A percentile compares a stretch with the other conserved stretches of the same genome.
phyloP scores from a whole-genome alignment of 2,329 filamentous ascomycete species.

The Byssoonygena ceratinophila region DNA sequence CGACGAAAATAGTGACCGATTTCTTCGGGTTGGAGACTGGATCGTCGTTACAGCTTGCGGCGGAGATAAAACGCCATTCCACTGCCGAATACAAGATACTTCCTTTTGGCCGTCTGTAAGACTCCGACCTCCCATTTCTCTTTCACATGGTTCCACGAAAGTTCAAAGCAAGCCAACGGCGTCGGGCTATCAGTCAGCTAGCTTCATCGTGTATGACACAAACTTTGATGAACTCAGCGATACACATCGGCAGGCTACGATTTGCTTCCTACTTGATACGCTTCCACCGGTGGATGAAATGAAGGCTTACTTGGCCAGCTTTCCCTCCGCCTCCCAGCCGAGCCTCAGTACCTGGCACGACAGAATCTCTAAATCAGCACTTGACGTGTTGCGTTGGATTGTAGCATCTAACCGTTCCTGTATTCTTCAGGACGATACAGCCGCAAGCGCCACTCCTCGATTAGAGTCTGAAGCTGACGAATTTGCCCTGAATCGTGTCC shows the following conservation, averaged over 20 bases:
- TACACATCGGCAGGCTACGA: slow-evolving; percentile 22
- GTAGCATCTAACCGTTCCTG: slow-evolving; percentile 81
- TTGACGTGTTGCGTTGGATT: slow-evolving; percentile 71
- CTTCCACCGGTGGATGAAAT: slow-evolving; percentile 33
- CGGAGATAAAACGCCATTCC: slow-evolving; percentile 23
- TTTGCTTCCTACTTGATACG: slow-evolving; percentile 30
- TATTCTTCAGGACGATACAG: slow-evolving; percentile 60
- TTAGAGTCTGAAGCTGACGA: slow-evolving; percentile 15
- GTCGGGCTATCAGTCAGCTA: slow-evolving; percentile 12
- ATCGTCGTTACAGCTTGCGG: slow-evolving; percentile 31
- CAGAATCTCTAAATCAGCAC: slow-evolving; percentile 52
- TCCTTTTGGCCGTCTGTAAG: slow-evolving; percentile 37
- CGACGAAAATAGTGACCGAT: slow-evolving; percentile 18
- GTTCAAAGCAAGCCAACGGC: neutral
- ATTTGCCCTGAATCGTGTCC: slow-evolving; percentile 43
- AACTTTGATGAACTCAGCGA: slow-evolving; percentile 33
- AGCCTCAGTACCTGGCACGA: slow-evolving; percentile 46
- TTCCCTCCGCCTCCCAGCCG: slow-evolving; percentile 29
- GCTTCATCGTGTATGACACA: slow-evolving; percentile 26
- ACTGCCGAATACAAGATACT: slow-evolving; percentile 43
- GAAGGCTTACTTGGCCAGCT: slow-evolving; percentile 36
- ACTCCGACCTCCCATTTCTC: slow-evolving; percentile 24
- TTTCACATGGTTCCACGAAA: neutral
- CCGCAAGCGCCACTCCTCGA: neutral
- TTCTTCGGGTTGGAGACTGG: slow-evolving; percentile 45